Base-by-base conservation (phyloP, 805 yeast species). In the Lipomyces lipofer region DNA sequence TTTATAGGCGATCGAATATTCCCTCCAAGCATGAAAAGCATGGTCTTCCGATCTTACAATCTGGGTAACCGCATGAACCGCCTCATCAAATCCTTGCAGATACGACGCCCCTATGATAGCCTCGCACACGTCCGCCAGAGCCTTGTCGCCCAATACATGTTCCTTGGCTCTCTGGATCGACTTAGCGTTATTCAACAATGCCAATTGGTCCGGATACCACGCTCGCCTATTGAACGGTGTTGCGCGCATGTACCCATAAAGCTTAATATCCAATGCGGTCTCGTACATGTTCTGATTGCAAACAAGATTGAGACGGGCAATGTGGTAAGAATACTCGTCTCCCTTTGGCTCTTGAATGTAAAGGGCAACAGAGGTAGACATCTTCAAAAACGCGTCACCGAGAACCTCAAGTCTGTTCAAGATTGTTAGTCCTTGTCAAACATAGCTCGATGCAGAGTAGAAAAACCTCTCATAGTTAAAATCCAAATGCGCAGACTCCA, bases 371-470 rank as follows among this genome's bases (percentile, higher is more conserved):
- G 53, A 43, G 9, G 53, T 45, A 30, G 32, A 25, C 22, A 36
- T n/a, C 22, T 50, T 50, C 27, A 50, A 24, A 28, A 50, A 50
- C 3, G 44, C 36, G 22, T 50, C 53, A 19, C 53, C 53, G 22
- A 33, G 40, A 13, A 50, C 42, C 42, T 50, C 53, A 12, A 43
- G 25, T n/a, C 43, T 40, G 24, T 5, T 12, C 2, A 40, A 12
- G 43, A 13, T n/a, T n/a, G n/a, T n/a, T n/a, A n/a, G n/a, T n/a
- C n/a, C n/a, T n/a, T 1, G 13, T 13, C 24, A 40, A 24, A 3
- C 10, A 21, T 13, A 40, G 12, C n/a, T 2, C 10, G 15, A 4
- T 12, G 7, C 32, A 12, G 15, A 24, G 29, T 21, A 5, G 1
- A 5, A 4, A 13, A 3, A 40, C 43, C 53, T 39, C 9, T 50